phyloP scores from a whole-genome alignment of 2,329 filamentous ascomycete species.

The Neofusicoccum cordaticola region DNA sequence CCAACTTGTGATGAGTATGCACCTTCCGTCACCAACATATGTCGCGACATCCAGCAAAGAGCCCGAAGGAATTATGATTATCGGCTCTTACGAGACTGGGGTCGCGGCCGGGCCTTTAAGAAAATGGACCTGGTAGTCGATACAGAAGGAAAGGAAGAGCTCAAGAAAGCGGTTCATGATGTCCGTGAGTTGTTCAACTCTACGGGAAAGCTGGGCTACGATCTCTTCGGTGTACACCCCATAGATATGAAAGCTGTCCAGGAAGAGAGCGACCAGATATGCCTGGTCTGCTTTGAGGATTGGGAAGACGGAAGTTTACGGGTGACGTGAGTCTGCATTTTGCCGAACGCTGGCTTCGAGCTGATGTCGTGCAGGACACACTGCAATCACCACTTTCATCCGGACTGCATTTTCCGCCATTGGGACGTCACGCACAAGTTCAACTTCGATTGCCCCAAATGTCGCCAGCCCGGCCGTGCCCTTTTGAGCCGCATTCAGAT shows the following conservation, averaged over 20 bases:
- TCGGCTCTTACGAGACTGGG: neutral
- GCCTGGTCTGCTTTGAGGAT: neutral
- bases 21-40: neutral
- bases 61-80: neutral
- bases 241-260: neutral
- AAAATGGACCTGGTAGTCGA: neutral
- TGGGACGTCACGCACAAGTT: neutral
- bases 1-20: neutral
- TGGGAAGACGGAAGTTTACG: neutral
- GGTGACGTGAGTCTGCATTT: neutral
- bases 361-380: neutral
- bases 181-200: neutral
- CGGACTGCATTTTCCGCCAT: neutral
- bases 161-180: neutral
- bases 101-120: neutral
- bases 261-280: neutral
- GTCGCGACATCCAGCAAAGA: neutral
- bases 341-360: neutral
- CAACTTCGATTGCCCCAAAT: neutral
- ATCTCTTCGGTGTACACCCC: neutral
- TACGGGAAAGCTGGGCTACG: neutral
- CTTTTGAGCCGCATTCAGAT: neutral
- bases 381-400: neutral
- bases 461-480: neutral
- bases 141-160: neutral